Evolutionary conservation across 164 flowering plant species (phyloP).

Genomic region (Annona cherimola): DNA sequence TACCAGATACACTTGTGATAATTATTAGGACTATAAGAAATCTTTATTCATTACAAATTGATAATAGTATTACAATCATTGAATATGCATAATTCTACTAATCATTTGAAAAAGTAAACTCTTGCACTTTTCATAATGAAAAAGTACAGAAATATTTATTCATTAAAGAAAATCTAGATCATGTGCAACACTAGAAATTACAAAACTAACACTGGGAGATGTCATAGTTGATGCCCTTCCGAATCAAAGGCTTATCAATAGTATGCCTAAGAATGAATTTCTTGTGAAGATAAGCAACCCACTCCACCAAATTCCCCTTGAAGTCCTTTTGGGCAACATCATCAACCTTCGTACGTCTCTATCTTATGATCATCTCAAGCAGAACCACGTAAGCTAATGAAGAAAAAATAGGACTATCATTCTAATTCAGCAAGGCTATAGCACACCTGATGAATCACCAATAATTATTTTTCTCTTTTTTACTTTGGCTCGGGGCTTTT

Average conservation of each 20-base stretch:
- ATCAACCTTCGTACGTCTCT: constrained; percentile 20
- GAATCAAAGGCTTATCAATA: constrained; percentile 28
- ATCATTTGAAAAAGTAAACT: too few relatives aligned
- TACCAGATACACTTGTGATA: too few relatives aligned
- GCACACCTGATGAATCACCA: not conserved
- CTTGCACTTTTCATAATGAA: too few relatives aligned
- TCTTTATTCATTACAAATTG: too few relatives aligned
- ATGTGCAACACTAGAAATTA: constrained; percentile 35
- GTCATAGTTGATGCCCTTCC: constrained; percentile 48
- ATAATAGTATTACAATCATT: too few relatives aligned
- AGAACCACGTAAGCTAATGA: not conserved
- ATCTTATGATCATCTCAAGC: constrained; percentile 23
- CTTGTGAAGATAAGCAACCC: constrained; percentile 11
- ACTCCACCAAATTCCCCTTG: constrained; percentile 23
- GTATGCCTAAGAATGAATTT: constrained; percentile 11
- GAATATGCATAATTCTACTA: too few relatives aligned
- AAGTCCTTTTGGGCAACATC: constrained; percentile 19
- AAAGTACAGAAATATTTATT: too few relatives aligned
- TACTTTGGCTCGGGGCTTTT: not conserved
- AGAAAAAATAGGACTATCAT: not conserved
- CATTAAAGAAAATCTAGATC: too few relatives aligned
- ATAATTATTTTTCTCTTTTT: not conserved
- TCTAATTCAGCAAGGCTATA: not conserved
- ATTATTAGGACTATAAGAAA: too few relatives aligned
- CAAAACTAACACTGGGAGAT: constrained; percentile 50